A percentile compares a stretch with the other conserved stretches of the same genome.
Evolutionary conservation across 805 yeast species (phyloP).

Genomic region (Candida endomychidarum): DNA sequence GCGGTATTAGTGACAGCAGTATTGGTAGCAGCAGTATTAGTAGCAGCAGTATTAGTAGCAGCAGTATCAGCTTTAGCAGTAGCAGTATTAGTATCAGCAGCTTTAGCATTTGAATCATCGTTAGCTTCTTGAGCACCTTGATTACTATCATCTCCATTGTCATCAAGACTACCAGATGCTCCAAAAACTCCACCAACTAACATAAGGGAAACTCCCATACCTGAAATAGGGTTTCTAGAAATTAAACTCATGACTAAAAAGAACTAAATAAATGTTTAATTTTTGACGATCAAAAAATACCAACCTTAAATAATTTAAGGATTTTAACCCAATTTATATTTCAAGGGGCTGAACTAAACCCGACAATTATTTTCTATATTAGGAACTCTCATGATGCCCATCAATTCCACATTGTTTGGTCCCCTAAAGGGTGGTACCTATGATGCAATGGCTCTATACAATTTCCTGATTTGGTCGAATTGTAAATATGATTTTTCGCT

Average conservation of each 20-base stretch:
- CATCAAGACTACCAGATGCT: constrained; percentile 18
- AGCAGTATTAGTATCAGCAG: constrained; percentile 4
- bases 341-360: not conserved
- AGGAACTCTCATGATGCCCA: not conserved
- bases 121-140: not conserved
- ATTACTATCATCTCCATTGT: constrained; percentile 3
- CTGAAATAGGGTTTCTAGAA: not conserved
- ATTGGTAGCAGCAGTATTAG: constrained; percentile 5
- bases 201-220: not conserved
- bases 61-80: constrained; percentile 1
- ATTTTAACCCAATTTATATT: constrained; percentile 2
- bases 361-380: not conserved
- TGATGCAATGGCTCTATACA: not conserved
- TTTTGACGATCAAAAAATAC: not conserved
- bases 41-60: not conserved
- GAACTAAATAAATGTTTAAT: too few species aligned
- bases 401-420: not conserved
- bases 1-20: constrained; percentile 13
- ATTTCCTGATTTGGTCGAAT: constrained; percentile 3
- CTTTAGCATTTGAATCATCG: constrained; percentile 7
- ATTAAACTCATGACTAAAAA: constrained; percentile 8
- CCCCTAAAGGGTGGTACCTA: not conserved
- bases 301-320: not conserved
- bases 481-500: not conserved
- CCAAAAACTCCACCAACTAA: not conserved